A percentile compares a stretch with the other conserved stretches of the same genome.
Evolutionary conservation across 2,329 filamentous ascomycete species (phyloP).

Genomic region (Verticillium nubilum): DNA sequence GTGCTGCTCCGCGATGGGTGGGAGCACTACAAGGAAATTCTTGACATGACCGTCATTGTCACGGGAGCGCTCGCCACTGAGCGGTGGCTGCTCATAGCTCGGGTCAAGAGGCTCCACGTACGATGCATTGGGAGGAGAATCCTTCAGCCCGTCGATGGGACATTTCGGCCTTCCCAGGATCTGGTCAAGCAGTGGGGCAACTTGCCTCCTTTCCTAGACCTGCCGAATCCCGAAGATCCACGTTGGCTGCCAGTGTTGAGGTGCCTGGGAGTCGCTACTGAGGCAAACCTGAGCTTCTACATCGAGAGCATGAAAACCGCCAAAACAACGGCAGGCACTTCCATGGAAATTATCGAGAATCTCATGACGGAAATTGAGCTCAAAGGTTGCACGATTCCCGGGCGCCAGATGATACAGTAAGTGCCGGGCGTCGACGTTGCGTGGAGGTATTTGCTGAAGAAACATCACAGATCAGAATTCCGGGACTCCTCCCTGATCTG

Average conservation of each 20-base stretch:
- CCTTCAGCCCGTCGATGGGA: not conserved
- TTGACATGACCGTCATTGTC: not conserved
- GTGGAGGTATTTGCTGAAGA: not conserved
- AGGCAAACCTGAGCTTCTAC: constrained; percentile 1
- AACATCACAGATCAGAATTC: not conserved
- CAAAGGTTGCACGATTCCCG: not conserved
- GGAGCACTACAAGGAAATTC: not conserved
- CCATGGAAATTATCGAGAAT: not conserved
- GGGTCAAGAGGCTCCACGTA: not conserved
- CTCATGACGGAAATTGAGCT: not conserved
- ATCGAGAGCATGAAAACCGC: not conserved
- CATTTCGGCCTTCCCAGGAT: not conserved
- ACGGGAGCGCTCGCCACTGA: not conserved
- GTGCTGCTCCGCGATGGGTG: constrained; percentile 5
- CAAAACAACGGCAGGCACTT: not conserved
- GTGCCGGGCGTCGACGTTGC: not conserved
- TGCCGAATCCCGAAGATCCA: constrained; percentile 1
- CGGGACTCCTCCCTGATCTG: not conserved
- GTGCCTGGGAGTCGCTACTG: not conserved
- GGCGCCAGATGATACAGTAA: not conserved
- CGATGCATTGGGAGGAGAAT: not conserved
- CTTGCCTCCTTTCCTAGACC: constrained; percentile 4
- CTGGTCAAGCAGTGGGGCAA: not conserved
- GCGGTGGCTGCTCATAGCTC: not conserved
- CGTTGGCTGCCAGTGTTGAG: not conserved